Conservation (phyloP, 2,329 filamentous ascomycete genomes). For the Ambrosiella beaveri region DNA sequence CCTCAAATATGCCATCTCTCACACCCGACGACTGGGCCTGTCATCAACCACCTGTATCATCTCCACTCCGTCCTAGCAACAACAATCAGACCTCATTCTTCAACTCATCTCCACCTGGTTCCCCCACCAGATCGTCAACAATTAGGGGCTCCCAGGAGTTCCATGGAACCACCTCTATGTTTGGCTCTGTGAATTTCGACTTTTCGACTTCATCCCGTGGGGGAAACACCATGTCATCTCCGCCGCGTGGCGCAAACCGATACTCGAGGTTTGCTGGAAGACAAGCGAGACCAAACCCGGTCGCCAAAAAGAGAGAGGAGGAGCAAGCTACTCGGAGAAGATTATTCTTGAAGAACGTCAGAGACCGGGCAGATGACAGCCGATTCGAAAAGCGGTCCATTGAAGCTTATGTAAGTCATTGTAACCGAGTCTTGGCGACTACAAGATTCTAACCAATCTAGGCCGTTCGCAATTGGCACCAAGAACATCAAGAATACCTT, state of each 20-base stretch:
- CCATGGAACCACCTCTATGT: not conserved
- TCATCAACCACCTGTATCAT: constrained; percentile 23
- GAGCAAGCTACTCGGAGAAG: constrained; percentile 45
- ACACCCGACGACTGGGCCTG: constrained; percentile 26
- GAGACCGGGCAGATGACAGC: constrained; percentile 41
- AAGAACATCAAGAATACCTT: constrained; percentile 14
- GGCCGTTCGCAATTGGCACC: constrained; percentile 12
- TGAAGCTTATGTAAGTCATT: constrained; percentile 31
- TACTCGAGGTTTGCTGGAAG: constrained; percentile 35
- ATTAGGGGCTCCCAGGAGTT: constrained; percentile 18
- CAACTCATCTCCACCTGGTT: constrained; percentile 7
- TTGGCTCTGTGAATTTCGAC: not conserved
- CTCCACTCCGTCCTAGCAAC: constrained; percentile 42
- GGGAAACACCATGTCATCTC: constrained; percentile 1
- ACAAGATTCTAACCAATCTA: not conserved
- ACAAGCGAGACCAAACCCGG: constrained; percentile 42
- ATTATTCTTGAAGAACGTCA: constrained; percentile 51
- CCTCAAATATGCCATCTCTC: constrained; percentile 27
- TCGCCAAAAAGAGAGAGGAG: constrained; percentile 43
- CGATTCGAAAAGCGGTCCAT: constrained; percentile 43
- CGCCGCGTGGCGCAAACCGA: constrained; percentile 1
- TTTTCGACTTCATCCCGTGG: not conserved
- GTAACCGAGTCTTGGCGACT: not conserved
- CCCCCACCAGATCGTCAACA: constrained; percentile 6
- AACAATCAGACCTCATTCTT: constrained; percentile 10